Base-by-base conservation (phyloP, 1,284 basidiomycete species). In the Sporisorium exsertum region DNA sequence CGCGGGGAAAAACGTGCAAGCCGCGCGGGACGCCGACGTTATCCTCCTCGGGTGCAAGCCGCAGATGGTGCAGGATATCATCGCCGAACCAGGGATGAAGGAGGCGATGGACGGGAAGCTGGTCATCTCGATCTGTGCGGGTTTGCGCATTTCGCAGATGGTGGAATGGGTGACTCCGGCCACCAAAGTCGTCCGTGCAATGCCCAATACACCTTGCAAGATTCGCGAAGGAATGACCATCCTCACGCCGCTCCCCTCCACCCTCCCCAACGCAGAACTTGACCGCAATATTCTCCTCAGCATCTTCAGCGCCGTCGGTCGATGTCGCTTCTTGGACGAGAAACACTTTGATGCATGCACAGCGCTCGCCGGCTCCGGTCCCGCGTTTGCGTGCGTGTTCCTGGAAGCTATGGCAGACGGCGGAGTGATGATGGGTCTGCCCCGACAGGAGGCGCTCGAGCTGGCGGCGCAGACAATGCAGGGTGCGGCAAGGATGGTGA, bases 351-450 rank as follows among this genome's bases (percentile, higher is more conserved):
- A 99, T 87, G 96, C 95, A 3, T 97, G 94, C 84, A 99, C 97
- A 0, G 97, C 97, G 10, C 89, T 99, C 5, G 95, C 94, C 18
- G 97, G 95, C 2, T 94, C 94, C 10, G 97, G 97, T 0, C 97
- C 97, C 33, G 97, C 97, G 0, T 99, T 99, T 86, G 94, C 94
- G 1, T 95, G 94, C 77, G 91, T 99, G 52, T 95, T 99, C 81
- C 89, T 99, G 68, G 97, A 99, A 86, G 96, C 97, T 0, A 97
- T 99, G 95, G 92, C 94, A 2, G 97, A 99, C 86, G 97, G 97
- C 35, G 97, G 94, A 33, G 97, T 99, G 47, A 99, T 99, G 97
- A 99, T 99, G 97, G 97, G 97, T 29, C 88, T 99, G 51, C 97
- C 97, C 3, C 89, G 97, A 69, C 90, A 91, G 0, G 96, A 98